Evolutionary conservation across 2,329 filamentous ascomycete genomes (phyloP), one percentile per base, ranked within the genome.

Genomic region (Hypomyces perniciosus): DNA sequence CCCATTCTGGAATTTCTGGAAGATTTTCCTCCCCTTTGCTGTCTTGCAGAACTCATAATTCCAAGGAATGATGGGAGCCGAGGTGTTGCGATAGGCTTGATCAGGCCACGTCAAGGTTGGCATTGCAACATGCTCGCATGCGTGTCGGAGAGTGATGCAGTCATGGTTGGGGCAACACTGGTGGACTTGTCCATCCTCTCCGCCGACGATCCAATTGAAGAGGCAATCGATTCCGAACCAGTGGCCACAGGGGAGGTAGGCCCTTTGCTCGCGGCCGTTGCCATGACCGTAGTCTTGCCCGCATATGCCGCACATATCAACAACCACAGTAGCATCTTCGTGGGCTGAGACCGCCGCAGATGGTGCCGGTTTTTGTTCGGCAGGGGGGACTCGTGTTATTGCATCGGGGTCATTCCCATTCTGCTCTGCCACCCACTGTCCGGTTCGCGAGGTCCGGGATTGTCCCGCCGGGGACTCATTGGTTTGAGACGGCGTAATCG

Each of bases 181-280:
- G 9, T 33, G 10, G 26, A 4, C 3, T 6, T 9, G 9, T 10
- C 13, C 20, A 10, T 6, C 8, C 29, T 12, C 8, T 5, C 3
- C 10, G 8, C 28, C 8, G 2, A 26, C 5, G 20, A 57, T 46
- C 51, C 48, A 55, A 20, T 34, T 35, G 9, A 46, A 56, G 26
- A 63, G 44, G 27, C 63, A 65, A 4, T 39, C 6, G 26, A 58
- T 52, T 7, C 61, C 61, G 44, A 62, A 62, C 10, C 12, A 13
- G 44, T 65, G 62, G 9, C 63, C 61, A 40, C 62, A 65, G 5
- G 59, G 59, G 12, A 65, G 56, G 41, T 56, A 62, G 2, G 49
- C 52, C 20, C 44, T 47, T 8, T 12, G 27, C 39, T 65, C 62
- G 8, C 8, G 9, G 8, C 26, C 10, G 10, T 10, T 5, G 6